Base-by-base conservation (phyloP, 768 basidiomycete genomes). In the Mycena leptocephala region DNA sequence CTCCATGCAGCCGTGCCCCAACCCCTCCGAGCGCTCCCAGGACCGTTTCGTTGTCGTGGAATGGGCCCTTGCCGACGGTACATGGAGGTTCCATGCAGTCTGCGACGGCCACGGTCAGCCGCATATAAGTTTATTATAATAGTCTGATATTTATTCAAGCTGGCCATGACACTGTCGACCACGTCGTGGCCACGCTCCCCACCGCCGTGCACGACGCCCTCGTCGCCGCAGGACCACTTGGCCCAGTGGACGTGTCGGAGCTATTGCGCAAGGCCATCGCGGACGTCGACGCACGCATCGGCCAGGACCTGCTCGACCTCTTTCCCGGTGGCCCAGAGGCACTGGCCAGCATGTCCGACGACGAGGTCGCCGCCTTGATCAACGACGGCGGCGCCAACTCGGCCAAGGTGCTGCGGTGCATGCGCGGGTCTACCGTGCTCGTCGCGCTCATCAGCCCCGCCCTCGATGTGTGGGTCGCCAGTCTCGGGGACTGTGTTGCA, bases 41-140 rank as follows among this genome's bases (percentile, higher is more conserved):
- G 91, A 92, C 80, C 86, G 91, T 24, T 86, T 84, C 76, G 80
- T 85, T 26, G 82, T 89, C 53, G 79, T 85, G 37, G 83, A 89
- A 59, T 89, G 88, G 87, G 66, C 74, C 10, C 74, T 90, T 11
- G 24, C 79, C 14, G 84, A 83, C 66, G 87, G 87, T 8, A 82
- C 76, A 20, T 91, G 90, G 89, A 78, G 81, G 2, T 88, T 91
- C 67, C 84, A 87, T 32, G 89, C 84, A 33, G 79, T 91, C 22
- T 89, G 90, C 75, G 90, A 92, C 72, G 90, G 90, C 86, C 89
- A 90, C 76, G n/a, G n/a, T n/a, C n/a, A n/a, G n/a, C n/a, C n/a
- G n/a, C n/a, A n/a, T n/a, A n/a, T n/a, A n/a, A n/a, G n/a, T n/a
- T n/a, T n/a, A n/a, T n/a, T n/a, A n/a, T n/a, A n/a, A n/a, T n/a